Base-by-base conservation (phyloP, 768 basidiomycete genomes). In the Crassisporium funariophilum region DNA sequence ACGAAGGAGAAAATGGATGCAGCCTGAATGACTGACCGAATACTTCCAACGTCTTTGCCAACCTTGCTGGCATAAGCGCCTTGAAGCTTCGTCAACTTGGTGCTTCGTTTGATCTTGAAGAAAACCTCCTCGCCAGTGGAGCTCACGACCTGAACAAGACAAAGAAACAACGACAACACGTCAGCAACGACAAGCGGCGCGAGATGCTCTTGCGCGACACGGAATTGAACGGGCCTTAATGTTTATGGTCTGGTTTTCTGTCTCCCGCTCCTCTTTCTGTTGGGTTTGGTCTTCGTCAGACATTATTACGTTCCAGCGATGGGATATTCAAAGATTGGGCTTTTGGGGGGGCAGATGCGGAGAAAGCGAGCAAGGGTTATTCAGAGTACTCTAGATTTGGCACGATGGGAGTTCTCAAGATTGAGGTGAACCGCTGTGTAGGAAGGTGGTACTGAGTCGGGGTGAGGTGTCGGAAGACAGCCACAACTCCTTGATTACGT, bases 51-150 rank as follows among this genome's bases (percentile, higher is more conserved):
- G 54, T 95, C 91, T 67, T 93, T 93, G 47, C 93, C 93, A 12
- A 95, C 91, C 62, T 94, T 93, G 64, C 75, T 82, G 45, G 93
- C 93, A 68, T 97, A 97, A 35, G 93, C 93, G 50, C 83, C 88
- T 64, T 93, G 90, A 19, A 95, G 80, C 74, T 95, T 97, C 76
- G 83, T 88, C 57, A 97, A 70, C 74, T 88, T 93, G 35, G 93
- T 95, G 68, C 79, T 88, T 61, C 87, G 82, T 73, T 95, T 97
- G 72, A 97, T 95, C 79, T 97, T 95, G 80, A 97, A 97, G 71
- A 88, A 95, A 20, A 95, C 90, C 65, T 95, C 92, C 24, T 94
- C 90, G 47, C 90, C 91, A 10, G 71, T 65, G 27, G 86, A 77
- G 55, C 80, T 84, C 35, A 86, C 79, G 38, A 92, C 90, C 90